These are phyloP conservation scores for Colletotrichum trifolii DNA, from an alignment of 2,329 filamentous ascomycete species.

Conservation along the genomic window DNA sequence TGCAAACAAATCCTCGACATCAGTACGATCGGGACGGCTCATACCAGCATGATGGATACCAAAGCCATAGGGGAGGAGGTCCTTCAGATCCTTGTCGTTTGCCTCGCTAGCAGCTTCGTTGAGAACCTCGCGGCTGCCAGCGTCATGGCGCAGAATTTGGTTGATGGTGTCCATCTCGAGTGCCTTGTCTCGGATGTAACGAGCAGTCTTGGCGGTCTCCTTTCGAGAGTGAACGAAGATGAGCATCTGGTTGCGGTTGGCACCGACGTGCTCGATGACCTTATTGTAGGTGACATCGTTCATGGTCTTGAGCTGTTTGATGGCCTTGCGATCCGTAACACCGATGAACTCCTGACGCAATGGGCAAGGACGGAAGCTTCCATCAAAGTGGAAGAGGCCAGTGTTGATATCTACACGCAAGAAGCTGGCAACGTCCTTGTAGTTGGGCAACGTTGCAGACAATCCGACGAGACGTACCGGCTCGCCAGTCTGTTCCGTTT, in stretches of 20 bases:
- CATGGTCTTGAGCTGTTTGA: constrained; percentile 99
- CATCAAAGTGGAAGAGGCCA: constrained; percentile 96
- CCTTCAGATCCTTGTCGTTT: constrained; percentile 89
- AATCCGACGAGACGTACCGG: constrained; percentile 91
- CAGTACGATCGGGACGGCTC: constrained; percentile 92
- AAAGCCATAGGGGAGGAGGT: constrained; percentile 94
- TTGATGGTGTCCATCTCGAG: constrained; percentile 97
- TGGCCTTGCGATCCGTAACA: constrained; percentile 96
- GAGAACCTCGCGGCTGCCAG: constrained; percentile 88
- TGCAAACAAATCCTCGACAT: constrained; percentile 94
- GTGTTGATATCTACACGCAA: constrained; percentile 87
- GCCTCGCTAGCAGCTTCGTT: constrained; percentile 86
- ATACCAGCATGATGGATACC: constrained; percentile 99
- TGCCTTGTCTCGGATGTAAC: constrained; percentile 95
- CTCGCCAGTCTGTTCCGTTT: constrained; percentile 93
- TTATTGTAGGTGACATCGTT: constrained; percentile 99
- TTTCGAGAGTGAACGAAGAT: constrained; percentile 99
- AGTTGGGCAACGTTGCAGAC: constrained; percentile 96
- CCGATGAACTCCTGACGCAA: constrained; percentile 97
- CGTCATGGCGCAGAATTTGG: constrained; percentile 92
- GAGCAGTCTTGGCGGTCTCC: constrained; percentile 97
- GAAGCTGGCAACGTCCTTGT: constrained; percentile 95
- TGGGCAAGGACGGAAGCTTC: constrained; percentile 91
- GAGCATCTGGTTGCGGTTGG: constrained; percentile 95
- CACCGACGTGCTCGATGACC: constrained; percentile 94